Conservation (phyloP, 169 alveolate species). For the Cryptosporidium viatorum region DNA sequence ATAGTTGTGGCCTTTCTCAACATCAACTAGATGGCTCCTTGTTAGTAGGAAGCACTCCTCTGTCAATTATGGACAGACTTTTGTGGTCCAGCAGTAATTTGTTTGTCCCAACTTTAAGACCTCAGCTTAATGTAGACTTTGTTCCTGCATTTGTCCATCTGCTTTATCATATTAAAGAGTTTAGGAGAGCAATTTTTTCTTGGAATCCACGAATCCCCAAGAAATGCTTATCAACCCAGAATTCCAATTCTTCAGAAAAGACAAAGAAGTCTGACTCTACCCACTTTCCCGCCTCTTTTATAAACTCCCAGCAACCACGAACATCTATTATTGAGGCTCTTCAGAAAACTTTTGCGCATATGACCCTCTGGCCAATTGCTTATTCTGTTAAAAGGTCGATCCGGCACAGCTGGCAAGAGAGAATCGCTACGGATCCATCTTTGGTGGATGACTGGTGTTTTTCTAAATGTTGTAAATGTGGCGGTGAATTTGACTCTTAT, state of each 20-base stretch:
- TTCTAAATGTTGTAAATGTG: conserved; percentile 78
- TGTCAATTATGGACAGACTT: conserved; percentile 62
- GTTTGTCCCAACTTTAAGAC: conserved; percentile 81
- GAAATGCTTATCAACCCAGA: neutral
- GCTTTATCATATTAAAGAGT: conserved; percentile 85
- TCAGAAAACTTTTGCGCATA: conserved; percentile 86
- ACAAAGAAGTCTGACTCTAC: conserved; percentile 44
- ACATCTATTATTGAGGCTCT: conserved; percentile 83
- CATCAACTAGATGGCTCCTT: conserved; percentile 9
- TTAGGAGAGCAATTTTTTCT: conserved; percentile 81
- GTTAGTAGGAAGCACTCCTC: conserved; percentile 7
- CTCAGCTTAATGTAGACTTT: conserved; percentile 82
- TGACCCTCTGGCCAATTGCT: conserved; percentile 88
- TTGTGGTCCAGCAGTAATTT: conserved; percentile 76
- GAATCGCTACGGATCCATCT: conserved; percentile 46
- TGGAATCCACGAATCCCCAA: conserved; percentile 41
- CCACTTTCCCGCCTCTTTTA: neutral
- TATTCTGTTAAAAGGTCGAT: conserved; percentile 74
- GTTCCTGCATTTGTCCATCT: conserved; percentile 81
- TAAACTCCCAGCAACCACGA: conserved; percentile 1
- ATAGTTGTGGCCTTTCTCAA: conserved; percentile 56
- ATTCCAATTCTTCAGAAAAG: neutral
- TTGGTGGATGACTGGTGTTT: conserved; percentile 65
- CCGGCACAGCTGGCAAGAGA: conserved; percentile 69
- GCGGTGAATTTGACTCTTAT: conserved; percentile 16